A percentile compares a stretch with the other conserved stretches of the same genome.
Conservation (phyloP, 2,329 filamentous ascomycete species). For the Polytolypa hystricis region DNA sequence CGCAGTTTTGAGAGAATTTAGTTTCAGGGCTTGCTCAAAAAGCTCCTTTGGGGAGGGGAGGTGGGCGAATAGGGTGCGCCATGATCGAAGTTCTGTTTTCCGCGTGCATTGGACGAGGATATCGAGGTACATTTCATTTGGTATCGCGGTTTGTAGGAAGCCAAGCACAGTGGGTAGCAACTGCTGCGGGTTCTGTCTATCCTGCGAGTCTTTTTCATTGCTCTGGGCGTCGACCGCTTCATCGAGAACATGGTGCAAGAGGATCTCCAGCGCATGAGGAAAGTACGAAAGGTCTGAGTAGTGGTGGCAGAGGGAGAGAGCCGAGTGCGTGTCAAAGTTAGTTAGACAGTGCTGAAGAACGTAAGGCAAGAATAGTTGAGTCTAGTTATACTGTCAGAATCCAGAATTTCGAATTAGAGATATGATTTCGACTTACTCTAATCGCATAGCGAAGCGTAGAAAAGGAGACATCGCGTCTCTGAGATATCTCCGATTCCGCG, state of each 20-base stretch:
- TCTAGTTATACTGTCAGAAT: slow-evolving; percentile 42
- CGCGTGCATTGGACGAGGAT: slow-evolving; percentile 94
- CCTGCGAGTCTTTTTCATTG: slow-evolving; percentile 12
- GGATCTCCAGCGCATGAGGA: slow-evolving; percentile 79
- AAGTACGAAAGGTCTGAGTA: slow-evolving; percentile 87
- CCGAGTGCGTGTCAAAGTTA: slow-evolving; percentile 65
- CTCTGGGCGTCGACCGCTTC: slow-evolving; percentile 69
- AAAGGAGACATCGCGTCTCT: slow-evolving; percentile 82
- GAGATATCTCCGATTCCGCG: slow-evolving; percentile 85
- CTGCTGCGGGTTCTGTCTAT: slow-evolving; percentile 10
- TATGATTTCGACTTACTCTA: slow-evolving; percentile 50
- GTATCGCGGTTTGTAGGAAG: slow-evolving; percentile 61
- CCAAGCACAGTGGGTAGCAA: slow-evolving; percentile 43
- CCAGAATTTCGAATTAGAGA: background rate
- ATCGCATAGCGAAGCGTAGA: slow-evolving; percentile 69
- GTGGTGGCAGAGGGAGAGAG: slow-evolving; percentile 68
- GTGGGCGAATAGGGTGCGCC: slow-evolving; percentile 86
- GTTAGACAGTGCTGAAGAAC: slow-evolving; percentile 69
- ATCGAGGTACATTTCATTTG: slow-evolving; percentile 64
- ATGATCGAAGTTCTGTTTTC: slow-evolving; percentile 90
- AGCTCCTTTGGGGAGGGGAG: slow-evolving; percentile 81
- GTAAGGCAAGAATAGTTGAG: slow-evolving; percentile 84
- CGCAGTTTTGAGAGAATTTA: slow-evolving; percentile 83
- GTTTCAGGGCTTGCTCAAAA: slow-evolving; percentile 81
- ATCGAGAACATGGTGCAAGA: slow-evolving; percentile 86